These are phyloP conservation scores for Mollisiaceae sp. DNA, from an alignment of 2,329 filamentous ascomycete species.

Conservation along the genomic window DNA sequence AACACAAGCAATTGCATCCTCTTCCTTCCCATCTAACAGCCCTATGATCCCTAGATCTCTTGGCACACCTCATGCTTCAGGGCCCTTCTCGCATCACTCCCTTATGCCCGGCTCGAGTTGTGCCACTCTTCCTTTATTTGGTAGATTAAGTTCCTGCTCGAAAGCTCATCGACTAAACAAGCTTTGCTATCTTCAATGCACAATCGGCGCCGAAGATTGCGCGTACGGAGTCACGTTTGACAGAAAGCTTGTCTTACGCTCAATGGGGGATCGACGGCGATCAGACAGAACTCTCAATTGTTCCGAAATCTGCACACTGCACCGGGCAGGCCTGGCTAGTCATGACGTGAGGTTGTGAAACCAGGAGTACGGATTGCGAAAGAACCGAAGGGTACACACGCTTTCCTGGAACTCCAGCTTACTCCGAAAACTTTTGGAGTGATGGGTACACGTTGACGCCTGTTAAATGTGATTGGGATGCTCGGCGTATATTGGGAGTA, in stretches of 20 bases:
- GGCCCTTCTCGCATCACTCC: neutral
- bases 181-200: constrained; percentile 19
- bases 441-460: neutral
- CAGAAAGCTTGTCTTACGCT: constrained; percentile 21
- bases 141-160: constrained; percentile 11
- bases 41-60: constrained; percentile 2
- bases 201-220: neutral
- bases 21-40: neutral
- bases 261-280: constrained; percentile 10
- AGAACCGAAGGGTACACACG: neutral
- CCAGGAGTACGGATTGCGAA: constrained; percentile 5
- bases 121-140: neutral
- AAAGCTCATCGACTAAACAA: constrained; percentile 16
- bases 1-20: neutral
- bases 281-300: constrained; percentile 7
- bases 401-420: neutral
- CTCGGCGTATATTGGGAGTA: neutral
- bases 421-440: no score
- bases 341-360: constrained; percentile 7
- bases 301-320: constrained; percentile 14
- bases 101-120: neutral
- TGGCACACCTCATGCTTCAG: neutral
- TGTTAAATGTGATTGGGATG: constrained; percentile 1
- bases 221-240: constrained; percentile 1
- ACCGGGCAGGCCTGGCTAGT: neutral